phyloP scores from a whole-genome alignment of 768 basidiomycete species.

The Lentinus tigrinus region DNA sequence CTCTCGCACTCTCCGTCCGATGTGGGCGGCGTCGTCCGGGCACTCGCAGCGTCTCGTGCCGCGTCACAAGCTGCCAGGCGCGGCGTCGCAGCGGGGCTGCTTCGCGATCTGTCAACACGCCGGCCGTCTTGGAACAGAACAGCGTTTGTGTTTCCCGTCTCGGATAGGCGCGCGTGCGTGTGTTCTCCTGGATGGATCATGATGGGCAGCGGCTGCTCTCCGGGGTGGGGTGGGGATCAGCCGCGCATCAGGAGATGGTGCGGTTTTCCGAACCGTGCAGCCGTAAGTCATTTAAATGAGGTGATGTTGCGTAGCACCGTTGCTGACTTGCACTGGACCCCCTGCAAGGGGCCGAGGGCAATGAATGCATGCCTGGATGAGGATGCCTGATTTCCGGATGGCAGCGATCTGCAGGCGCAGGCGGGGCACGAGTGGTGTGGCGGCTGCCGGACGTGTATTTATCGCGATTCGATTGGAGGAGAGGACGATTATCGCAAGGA shows the following conservation, averaged over 20 bases:
- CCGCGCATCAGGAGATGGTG: conserved; percentile 16
- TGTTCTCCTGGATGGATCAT: not conserved
- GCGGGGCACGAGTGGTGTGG: conserved; percentile 6
- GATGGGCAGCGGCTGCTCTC: conserved; percentile 3
- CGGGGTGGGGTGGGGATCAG: conserved; percentile 13
- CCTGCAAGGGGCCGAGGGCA: conserved; percentile 9
- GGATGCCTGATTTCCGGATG: conserved; percentile 5
- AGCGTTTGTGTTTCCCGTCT: not conserved
- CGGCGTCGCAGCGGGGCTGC: conserved; percentile 5
- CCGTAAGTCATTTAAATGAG: conserved; percentile 17
- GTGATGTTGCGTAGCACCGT: conserved; percentile 7
- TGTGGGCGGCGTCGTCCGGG: not conserved
- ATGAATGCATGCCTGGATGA: conserved; percentile 1
- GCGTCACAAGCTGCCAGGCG: not conserved
- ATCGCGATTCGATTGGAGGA: conserved; percentile 4
- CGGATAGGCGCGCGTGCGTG: not conserved
- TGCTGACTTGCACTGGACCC: no score
- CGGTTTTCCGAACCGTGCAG: conserved; percentile 9
- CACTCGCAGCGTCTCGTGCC: not conserved
- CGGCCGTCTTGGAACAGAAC: not conserved
- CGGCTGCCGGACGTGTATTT: conserved; percentile 4
- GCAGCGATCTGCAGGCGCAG: conserved; percentile 17
- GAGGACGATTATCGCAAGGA: conserved; percentile 15
- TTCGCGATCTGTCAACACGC: conserved; percentile 17
- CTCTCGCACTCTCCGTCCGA: not conserved